These are phyloP conservation scores for Diaporthe sp. DNA, from an alignment of 2,329 filamentous ascomycete species.

Conservation along the genomic window DNA sequence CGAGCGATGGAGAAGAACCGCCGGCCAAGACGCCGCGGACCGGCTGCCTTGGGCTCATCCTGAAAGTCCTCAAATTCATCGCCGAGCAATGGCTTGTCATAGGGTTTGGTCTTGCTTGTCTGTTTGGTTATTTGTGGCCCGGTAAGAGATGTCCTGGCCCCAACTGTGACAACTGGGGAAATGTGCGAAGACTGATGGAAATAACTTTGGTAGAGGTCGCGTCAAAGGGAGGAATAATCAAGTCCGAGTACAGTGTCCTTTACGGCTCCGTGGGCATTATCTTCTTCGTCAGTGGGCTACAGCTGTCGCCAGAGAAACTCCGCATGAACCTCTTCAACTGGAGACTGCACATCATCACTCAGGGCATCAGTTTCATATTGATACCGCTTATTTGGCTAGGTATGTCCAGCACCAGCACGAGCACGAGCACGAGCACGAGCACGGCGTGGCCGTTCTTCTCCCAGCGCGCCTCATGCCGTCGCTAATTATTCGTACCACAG, in stretches of 20 bases:
- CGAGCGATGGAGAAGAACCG: background rate
- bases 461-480: background rate
- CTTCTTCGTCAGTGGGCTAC: conserved; percentile 77
- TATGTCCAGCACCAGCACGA: conserved; percentile 40
- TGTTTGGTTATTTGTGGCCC: conserved; percentile 57
- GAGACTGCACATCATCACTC: conserved; percentile 75
- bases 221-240: conserved; percentile 58
- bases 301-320: conserved; percentile 71
- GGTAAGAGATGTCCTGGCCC: conserved; percentile 43
- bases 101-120: conserved; percentile 65
- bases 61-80: conserved; percentile 45
- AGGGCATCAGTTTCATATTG: conserved; percentile 74
- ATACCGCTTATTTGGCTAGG: conserved; percentile 72
- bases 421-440: background rate
- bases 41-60: conserved; percentile 2
- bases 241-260: conserved; percentile 68
- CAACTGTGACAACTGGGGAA: background rate
- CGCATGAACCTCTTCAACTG: conserved; percentile 71
- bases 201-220: conserved; percentile 53
- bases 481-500: conserved; percentile 42
- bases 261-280: conserved; percentile 77
- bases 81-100: conserved; percentile 74
- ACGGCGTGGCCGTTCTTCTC: background rate
- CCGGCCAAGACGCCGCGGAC: background rate
- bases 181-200: background rate